Percentiles rank a stretch among this genome's conserved stretches.
Evolutionary conservation across 2,329 filamentous ascomycete genomes (phyloP).

Genomic region (Diaporthe helianthi): DNA sequence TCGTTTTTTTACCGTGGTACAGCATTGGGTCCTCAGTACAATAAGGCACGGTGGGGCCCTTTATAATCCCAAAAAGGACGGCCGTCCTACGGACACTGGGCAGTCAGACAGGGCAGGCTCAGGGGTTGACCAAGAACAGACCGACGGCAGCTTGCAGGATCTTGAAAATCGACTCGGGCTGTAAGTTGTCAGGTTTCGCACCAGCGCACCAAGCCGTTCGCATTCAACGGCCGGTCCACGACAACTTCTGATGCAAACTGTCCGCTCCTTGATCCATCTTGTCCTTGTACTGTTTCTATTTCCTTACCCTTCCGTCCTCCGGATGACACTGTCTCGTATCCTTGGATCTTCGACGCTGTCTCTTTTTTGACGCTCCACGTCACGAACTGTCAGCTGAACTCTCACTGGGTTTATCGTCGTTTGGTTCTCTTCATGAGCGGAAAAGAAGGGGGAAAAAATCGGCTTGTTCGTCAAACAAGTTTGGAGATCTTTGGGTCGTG

Average conservation of each 20-base stretch:
- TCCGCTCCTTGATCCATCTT: not conserved
- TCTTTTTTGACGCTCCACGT: not conserved
- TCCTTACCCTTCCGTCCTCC: not conserved
- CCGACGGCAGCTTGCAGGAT: constrained; percentile 31
- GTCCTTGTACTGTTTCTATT: not conserved
- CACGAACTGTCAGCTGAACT: not conserved
- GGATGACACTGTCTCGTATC: constrained; percentile 11
- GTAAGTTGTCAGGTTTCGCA: constrained; percentile 32
- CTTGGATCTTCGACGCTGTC: not conserved
- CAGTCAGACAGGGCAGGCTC: constrained; percentile 23
- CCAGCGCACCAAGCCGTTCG: constrained; percentile 14
- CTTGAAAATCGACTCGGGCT: constrained; percentile 29
- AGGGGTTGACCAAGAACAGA: constrained; percentile 1
- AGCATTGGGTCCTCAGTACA: not conserved
- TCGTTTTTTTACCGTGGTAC: not conserved
- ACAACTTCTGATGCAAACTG: not conserved
- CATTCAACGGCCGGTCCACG: constrained; percentile 10
- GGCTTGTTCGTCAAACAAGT: not conserved
- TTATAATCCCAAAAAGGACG: not conserved
- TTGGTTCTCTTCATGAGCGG: constrained; percentile 1
- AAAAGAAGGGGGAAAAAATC: not conserved
- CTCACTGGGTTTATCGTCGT: not conserved
- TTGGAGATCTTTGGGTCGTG: not conserved
- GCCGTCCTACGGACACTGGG: constrained; percentile 21
- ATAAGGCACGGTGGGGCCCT: not conserved